These are phyloP conservation scores for Crithidia sp. DNA, from an alignment of 208 protist genomes.

Conservation along the genomic window DNA sequence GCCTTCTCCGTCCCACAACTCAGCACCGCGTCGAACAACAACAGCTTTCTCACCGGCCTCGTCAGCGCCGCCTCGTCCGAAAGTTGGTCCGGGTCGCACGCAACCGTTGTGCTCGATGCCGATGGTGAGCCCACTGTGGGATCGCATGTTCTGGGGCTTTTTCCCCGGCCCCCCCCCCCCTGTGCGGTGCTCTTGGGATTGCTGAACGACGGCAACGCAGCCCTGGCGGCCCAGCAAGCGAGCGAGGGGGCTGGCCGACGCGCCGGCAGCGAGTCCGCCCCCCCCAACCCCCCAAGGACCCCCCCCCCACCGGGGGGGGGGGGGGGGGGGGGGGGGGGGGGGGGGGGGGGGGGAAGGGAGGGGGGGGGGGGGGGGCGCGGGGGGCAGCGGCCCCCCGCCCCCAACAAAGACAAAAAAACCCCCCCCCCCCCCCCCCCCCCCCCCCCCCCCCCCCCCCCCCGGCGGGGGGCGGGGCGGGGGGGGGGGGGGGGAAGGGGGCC, in stretches of 20 bases:
- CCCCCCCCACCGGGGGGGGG: no score
- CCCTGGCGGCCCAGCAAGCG: constrained; percentile 14
- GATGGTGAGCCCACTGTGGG: no score
- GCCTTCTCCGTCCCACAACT: constrained; percentile 4
- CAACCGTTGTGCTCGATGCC: constrained; percentile 14
- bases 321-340: no score
- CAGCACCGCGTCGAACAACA: constrained; percentile 1
- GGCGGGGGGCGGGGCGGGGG: no score
- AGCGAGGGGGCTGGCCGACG: background rate
- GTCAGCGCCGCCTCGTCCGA: constrained; percentile 1
- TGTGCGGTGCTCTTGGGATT: constrained; percentile 35
- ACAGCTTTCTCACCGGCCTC: constrained; percentile 7
- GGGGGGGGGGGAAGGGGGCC: no score
- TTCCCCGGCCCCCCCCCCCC: no score
- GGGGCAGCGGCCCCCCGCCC: no score
- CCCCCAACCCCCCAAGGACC: background rate
- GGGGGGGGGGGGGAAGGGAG: no score
- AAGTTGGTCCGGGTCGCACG: constrained; percentile 6
- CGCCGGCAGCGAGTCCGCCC: constrained; percentile 8
- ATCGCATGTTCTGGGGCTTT: constrained; percentile 51
- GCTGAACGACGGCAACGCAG: constrained; percentile 18
- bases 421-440: no score
- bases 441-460: no score
- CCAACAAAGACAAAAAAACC: no score
- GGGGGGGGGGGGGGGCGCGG: no score